These are phyloP conservation scores for Brasilioporus rufonigricans DNA, from an alignment of 768 basidiomycete genomes.

Conservation along the genomic window DNA sequence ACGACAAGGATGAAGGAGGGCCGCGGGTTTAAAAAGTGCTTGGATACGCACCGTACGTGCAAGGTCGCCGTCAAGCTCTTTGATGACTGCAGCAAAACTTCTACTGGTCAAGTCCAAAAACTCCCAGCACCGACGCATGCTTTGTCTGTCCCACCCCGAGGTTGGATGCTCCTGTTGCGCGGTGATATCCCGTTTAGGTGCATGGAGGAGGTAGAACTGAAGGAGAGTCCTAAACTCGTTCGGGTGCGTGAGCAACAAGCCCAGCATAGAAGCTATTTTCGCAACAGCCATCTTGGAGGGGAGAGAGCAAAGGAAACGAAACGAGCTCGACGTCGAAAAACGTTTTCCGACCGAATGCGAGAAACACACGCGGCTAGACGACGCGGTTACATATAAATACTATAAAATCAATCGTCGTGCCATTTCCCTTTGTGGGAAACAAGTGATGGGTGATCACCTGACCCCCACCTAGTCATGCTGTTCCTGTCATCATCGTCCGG, in stretches of 20 bases:
- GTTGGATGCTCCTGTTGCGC: slow-evolving; percentile 67
- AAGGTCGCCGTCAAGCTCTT: slow-evolving; percentile 93
- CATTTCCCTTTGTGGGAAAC: neutral
- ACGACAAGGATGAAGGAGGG: neutral
- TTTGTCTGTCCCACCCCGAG: slow-evolving; percentile 82
- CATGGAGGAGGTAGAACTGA: slow-evolving; percentile 82
- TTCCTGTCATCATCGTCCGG: slow-evolving; percentile 14
- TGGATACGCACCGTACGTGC: slow-evolving; percentile 74
- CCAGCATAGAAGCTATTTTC: slow-evolving; percentile 53
- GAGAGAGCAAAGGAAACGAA: neutral
- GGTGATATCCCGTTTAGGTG: slow-evolving; percentile 80
- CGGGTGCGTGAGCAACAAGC: slow-evolving; percentile 74
- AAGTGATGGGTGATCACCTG: neutral
- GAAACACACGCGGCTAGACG: too few species aligned
- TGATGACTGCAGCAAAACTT: slow-evolving; percentile 91
- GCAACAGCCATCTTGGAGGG: slow-evolving; percentile 42
- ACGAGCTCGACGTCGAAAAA: too few species aligned
- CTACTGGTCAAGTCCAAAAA: slow-evolving; percentile 87
- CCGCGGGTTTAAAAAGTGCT: neutral
- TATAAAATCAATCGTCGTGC: neutral
- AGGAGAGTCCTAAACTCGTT: slow-evolving; percentile 79
- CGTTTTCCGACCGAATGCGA: too few species aligned
- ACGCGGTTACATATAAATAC: neutral
- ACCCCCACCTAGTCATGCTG: neutral
- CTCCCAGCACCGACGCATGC: slow-evolving; percentile 89